Evolutionary conservation across 2,329 filamentous ascomycete genomes (phyloP).

Genomic region (Fusarium miscanthi): DNA sequence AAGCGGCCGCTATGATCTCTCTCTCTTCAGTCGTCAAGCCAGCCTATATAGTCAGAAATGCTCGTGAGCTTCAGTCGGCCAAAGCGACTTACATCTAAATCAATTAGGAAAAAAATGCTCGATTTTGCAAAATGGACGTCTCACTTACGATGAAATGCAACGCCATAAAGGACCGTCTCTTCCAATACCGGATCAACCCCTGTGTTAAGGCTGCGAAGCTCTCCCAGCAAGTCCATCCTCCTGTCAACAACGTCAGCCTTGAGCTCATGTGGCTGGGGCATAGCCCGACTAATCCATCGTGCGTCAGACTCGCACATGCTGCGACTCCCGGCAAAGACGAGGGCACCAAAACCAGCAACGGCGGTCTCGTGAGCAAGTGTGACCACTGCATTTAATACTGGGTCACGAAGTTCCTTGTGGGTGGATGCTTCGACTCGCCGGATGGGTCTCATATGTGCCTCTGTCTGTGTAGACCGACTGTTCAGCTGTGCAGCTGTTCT

Average conservation of each 20-base stretch:
- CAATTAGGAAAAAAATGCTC: conserved; percentile 7
- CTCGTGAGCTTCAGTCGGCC: background rate
- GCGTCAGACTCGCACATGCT: conserved; percentile 75
- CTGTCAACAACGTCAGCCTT: conserved; percentile 63
- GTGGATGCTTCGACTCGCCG: conserved; percentile 65
- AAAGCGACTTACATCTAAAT: conserved; percentile 52
- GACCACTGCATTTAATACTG: conserved; percentile 76
- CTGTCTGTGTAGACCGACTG: conserved; percentile 47
- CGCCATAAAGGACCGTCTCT: conserved; percentile 72
- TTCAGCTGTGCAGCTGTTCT: conserved; percentile 66
- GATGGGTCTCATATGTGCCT: conserved; percentile 52
- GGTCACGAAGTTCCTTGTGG: conserved; percentile 71
- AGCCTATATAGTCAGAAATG: conserved; percentile 56
- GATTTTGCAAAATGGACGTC: background rate
- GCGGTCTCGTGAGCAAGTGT: conserved; percentile 76
- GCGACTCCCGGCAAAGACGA: conserved; percentile 80
- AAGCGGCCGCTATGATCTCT: conserved; percentile 76
- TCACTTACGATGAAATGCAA: conserved; percentile 75
- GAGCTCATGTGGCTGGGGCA: conserved; percentile 64
- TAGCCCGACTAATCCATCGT: conserved; percentile 72
- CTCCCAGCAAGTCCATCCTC: conserved; percentile 72
- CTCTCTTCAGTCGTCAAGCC: conserved; percentile 80
- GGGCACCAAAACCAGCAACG: conserved; percentile 73
- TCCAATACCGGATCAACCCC: conserved; percentile 74
- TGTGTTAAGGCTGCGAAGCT: conserved; percentile 72